A percentile compares a stretch with the other conserved stretches of the same genome.
These are phyloP conservation scores for Coprinellus micaceus DNA, from an alignment of 768 basidiomycete species.

Conservation along the genomic window DNA sequence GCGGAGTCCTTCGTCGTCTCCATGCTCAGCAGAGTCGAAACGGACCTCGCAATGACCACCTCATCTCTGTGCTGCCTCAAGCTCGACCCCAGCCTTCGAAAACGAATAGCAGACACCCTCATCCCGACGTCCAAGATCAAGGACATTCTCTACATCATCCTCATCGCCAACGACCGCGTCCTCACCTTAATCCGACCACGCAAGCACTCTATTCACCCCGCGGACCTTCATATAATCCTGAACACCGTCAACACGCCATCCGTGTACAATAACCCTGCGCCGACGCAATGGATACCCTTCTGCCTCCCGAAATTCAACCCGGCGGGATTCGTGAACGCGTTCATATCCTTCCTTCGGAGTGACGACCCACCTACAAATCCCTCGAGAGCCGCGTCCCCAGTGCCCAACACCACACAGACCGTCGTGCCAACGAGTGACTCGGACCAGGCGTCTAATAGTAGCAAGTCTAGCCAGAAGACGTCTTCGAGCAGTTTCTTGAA, in stretches of 20 bases:
- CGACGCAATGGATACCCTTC: slow-evolving; percentile 92
- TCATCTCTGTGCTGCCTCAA: slow-evolving; percentile 80
- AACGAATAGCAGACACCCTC: slow-evolving; percentile 75
- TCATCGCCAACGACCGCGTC: slow-evolving; percentile 75
- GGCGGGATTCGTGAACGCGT: slow-evolving; percentile 86
- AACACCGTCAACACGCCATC: slow-evolving; percentile 88
- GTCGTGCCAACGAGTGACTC: too few relatives aligned
- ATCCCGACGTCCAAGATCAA: slow-evolving; percentile 80
- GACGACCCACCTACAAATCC: slow-evolving; percentile 20
- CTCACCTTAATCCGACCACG: slow-evolving; percentile 85
- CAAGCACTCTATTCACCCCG: slow-evolving; percentile 94
- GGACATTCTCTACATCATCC: slow-evolving; percentile 89
- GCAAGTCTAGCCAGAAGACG: neutral
- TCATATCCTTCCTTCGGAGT: slow-evolving; percentile 67
- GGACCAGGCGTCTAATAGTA: neutral
- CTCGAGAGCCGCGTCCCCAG: slow-evolving; percentile 13
- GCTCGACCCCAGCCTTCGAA: slow-evolving; percentile 65
- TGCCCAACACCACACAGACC: too few relatives aligned
- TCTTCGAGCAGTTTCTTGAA: slow-evolving; percentile 16
- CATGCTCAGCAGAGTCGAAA: slow-evolving; percentile 65
- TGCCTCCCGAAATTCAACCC: slow-evolving; percentile 95
- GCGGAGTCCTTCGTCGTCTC: slow-evolving; percentile 79
- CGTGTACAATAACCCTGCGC: slow-evolving; percentile 67
- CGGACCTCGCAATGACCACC: slow-evolving; percentile 77
- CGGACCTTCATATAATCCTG: slow-evolving; percentile 91